Percentiles rank a stretch among this genome's conserved stretches.
phyloP scores from a whole-genome alignment of 2,329 filamentous ascomycete genomes.

The Pseudodiploospora longispora region DNA sequence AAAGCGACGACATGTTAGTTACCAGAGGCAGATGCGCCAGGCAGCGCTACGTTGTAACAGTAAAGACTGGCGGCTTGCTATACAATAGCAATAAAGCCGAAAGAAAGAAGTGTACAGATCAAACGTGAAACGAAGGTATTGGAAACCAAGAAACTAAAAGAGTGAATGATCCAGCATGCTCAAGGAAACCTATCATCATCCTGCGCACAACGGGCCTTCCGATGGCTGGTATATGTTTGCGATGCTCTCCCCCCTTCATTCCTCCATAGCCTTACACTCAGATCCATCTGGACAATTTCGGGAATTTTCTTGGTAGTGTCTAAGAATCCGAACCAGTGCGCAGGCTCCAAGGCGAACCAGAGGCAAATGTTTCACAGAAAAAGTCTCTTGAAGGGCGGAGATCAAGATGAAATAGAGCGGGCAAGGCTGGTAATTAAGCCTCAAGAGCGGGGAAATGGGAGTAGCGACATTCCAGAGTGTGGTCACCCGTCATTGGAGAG shows the following conservation, averaged over 20 bases:
- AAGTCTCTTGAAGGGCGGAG: background rate
- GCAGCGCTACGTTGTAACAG: slow-evolving; percentile 14
- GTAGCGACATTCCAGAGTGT: slow-evolving; percentile 19
- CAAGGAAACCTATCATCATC: slow-evolving; percentile 9
- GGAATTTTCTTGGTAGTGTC: slow-evolving; percentile 7
- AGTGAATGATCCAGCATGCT: slow-evolving; percentile 6
- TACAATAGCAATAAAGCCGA: slow-evolving; percentile 10
- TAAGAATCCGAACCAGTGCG: slow-evolving; percentile 3
- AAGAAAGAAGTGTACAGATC: background rate
- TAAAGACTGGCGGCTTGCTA: background rate
- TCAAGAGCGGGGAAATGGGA: slow-evolving; percentile 5
- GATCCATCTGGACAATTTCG: too few species aligned
- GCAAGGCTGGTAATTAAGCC: slow-evolving; percentile 6
- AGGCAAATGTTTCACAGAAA: slow-evolving; percentile 24
- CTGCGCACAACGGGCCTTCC: slow-evolving; percentile 15
- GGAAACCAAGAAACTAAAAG: background rate
- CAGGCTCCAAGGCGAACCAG: slow-evolving; percentile 18
- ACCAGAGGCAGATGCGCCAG: slow-evolving; percentile 10
- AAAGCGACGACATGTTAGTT: slow-evolving; percentile 22
- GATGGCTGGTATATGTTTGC: slow-evolving; percentile 20
- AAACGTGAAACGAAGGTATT: background rate
- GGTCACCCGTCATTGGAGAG: slow-evolving; percentile 8
- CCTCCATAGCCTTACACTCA: slow-evolving; percentile 14
- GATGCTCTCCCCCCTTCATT: slow-evolving; percentile 28
- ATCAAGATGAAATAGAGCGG: slow-evolving; percentile 4